These are phyloP conservation scores for Thelonectria blattea DNA, from an alignment of 2,329 filamentous ascomycete species.

Conservation along the genomic window DNA sequence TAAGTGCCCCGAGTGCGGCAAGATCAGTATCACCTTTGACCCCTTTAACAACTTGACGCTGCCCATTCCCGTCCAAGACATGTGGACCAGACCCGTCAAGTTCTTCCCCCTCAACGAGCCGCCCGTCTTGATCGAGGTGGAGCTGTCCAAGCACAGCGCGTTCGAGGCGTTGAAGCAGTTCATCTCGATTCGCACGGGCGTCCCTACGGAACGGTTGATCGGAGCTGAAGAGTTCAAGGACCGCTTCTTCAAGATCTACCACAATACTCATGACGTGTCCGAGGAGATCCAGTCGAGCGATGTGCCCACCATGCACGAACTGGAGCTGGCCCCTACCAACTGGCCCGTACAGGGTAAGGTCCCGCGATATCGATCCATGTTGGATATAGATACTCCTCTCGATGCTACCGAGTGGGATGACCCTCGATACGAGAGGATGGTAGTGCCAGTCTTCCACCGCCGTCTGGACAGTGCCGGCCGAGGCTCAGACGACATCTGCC, in stretches of 20 bases:
- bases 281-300: slow-evolving; percentile 75
- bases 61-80: slow-evolving; percentile 84
- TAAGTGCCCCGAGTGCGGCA: slow-evolving; percentile 87
- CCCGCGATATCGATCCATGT: slow-evolving; percentile 57
- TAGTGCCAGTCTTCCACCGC: slow-evolving; percentile 76
- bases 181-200: slow-evolving; percentile 69
- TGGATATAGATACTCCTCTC: slow-evolving; percentile 51
- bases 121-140: slow-evolving; percentile 76
- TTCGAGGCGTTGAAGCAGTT: slow-evolving; percentile 73
- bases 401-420: slow-evolving; percentile 63
- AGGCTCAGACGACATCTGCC: slow-evolving; percentile 41
- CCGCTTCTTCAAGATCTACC: slow-evolving; percentile 86
- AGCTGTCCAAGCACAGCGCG: slow-evolving; percentile 77
- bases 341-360: slow-evolving; percentile 61
- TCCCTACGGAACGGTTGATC: slow-evolving; percentile 72
- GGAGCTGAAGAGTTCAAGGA: slow-evolving; percentile 81
- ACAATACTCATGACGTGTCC: slow-evolving; percentile 69
- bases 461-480: slow-evolving; percentile 44
- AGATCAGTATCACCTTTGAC: slow-evolving; percentile 98
- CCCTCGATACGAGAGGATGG: slow-evolving; percentile 66
- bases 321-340: slow-evolving; percentile 82
- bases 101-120: slow-evolving; percentile 78
- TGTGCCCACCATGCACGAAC: slow-evolving; percentile 73
- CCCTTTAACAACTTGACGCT: slow-evolving; percentile 95
- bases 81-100: slow-evolving; percentile 76